These are phyloP conservation scores for Boletus rubroflammeus DNA, from an alignment of 768 basidiomycete species.

Conservation along the genomic window DNA sequence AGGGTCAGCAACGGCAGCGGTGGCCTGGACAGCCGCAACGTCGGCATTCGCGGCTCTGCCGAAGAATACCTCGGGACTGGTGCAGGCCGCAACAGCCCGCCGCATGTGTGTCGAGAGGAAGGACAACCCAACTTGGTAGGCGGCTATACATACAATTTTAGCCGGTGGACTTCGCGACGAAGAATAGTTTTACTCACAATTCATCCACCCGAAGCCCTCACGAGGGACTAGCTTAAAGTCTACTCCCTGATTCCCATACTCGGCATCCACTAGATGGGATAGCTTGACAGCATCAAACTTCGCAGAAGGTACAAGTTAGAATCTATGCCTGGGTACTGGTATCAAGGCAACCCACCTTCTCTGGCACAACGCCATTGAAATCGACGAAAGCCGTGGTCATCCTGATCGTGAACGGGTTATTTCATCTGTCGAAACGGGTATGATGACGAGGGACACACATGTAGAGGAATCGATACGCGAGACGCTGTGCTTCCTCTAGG, in stretches of 20 bases:
- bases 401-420: constrained; percentile 38
- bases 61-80: constrained; percentile 89
- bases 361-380: constrained; percentile 97
- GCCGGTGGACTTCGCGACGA: neutral
- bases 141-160: constrained; percentile 47
- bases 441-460: constrained; percentile 78
- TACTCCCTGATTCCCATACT: constrained; percentile 93
- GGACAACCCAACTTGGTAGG: constrained; percentile 94
- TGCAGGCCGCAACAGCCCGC: constrained; percentile 92
- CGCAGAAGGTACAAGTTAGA: neutral
- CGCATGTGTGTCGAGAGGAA: constrained; percentile 94
- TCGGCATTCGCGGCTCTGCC: constrained; percentile 42
- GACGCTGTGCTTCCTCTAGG: constrained; percentile 85
- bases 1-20: constrained; percentile 46
- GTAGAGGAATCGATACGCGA: constrained; percentile 97
- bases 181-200: constrained; percentile 48
- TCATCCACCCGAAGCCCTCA: constrained; percentile 99
- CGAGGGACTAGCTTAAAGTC: constrained; percentile 98
- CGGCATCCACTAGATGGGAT: constrained; percentile 94
- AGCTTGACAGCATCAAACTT: constrained; percentile 95
- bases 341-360: constrained; percentile 57
- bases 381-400: constrained; percentile 94
- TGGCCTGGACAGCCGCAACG: constrained; percentile 33
- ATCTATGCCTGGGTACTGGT: neutral
- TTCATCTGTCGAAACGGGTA: neutral